These are phyloP conservation scores for Acorus calamus DNA, from an alignment of 106 monocot genomes.

Conservation along the genomic window DNA sequence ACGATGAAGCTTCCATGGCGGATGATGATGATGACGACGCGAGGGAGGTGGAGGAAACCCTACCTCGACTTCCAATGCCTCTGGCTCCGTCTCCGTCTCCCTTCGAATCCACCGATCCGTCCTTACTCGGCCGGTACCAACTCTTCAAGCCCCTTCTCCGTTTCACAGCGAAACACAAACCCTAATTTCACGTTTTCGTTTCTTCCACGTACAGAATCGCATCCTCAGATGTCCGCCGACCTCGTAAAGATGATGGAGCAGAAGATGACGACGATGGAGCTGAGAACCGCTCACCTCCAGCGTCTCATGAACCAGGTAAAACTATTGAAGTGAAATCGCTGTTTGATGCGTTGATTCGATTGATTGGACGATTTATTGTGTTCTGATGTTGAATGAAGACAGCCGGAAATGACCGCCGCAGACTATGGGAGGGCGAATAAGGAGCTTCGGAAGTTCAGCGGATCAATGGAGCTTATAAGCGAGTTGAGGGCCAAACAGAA, in stretches of 20 bases:
- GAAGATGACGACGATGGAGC: constrained; percentile 45
- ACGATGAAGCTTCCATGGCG: no score
- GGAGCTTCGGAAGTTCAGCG: constrained; percentile 58
- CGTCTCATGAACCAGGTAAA: constrained; percentile 42
- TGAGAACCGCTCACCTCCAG: constrained; percentile 35
- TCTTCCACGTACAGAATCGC: background rate
- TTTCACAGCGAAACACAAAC: no score
- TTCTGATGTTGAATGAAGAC: constrained; percentile 35
- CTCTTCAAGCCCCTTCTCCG: no score
- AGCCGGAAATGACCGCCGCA: constrained; percentile 47
- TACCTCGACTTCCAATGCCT: no score
- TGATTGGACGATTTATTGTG: background rate
- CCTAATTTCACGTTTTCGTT: no score
- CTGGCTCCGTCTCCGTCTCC: no score
- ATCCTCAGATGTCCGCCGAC: constrained; percentile 20
- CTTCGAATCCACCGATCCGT: no score
- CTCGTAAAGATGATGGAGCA: constrained; percentile 53
- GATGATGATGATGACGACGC: no score
- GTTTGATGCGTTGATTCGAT: background rate
- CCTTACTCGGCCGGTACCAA: no score
- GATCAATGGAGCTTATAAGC: constrained; percentile 55
- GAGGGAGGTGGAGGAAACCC: no score
- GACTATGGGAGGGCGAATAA: constrained; percentile 76
- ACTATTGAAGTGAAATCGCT: background rate
- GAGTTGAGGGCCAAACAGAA: constrained; percentile 52